Evolutionary conservation across 371 early-diverging fungal genomes (phyloP), one percentile per base, ranked within the genome.

Genomic region (Enteropsectra breve): DNA sequence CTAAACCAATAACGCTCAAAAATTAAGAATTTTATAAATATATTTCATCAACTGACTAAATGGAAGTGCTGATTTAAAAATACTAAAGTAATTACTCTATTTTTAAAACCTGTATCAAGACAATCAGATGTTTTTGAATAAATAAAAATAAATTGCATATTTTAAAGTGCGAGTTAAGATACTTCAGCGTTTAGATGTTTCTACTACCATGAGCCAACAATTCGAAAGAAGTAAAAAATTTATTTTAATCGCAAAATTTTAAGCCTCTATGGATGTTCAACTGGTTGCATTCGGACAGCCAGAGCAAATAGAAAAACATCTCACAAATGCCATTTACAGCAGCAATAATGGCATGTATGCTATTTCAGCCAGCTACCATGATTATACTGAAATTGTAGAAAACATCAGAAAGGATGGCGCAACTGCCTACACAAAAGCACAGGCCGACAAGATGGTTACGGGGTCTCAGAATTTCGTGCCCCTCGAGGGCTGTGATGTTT

Each of bases 201-300:
- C n/a, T n/a, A n/a, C n/a, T n/a, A n/a, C n/a, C n/a, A n/a, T n/a
- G n/a, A n/a, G n/a, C n/a, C n/a, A n/a, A n/a, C n/a, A n/a, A n/a
- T n/a, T n/a, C n/a, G n/a, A n/a, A n/a, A n/a, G n/a, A n/a, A n/a
- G n/a, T n/a, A n/a, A n/a, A n/a, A n/a, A n/a, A n/a, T n/a, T n/a
- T n/a, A 40, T 40, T 40, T 40, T 18, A 40, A 40, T 40, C 40
- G 40, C 40, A 40, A 40, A 40, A 11, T 40, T 40, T 40, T 40
- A 18, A 11, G 18, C 18, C 32, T 8, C 60, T 18, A 60, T 60
- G 60, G 45, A 60, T 6, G 4, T 23, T 11, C 6, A 60, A 6
- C 11, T 60, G 11, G 23, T 60, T 40, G 60, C 60, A 24, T 15
- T 60, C 6, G 60, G 60, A 13, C 55, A 60, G n/a, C 29, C 52